Conservation (phyloP, 202 grass and related monocot species). For the Setaria italica region DNA sequence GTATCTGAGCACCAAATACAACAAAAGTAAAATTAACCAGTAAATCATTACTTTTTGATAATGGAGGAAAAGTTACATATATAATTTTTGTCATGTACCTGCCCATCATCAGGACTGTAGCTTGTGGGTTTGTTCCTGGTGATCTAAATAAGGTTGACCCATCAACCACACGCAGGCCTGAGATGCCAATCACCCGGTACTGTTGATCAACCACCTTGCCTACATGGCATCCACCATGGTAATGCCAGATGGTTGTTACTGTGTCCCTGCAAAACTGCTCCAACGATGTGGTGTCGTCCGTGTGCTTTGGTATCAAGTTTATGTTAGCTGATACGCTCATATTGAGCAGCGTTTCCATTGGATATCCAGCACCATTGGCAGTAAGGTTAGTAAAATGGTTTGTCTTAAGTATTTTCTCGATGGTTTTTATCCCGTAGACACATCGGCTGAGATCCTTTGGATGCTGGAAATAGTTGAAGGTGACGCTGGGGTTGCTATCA, state of each 20-base stretch:
- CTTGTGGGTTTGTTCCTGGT: constrained; percentile 85
- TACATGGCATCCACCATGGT: constrained; percentile 83
- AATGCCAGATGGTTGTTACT: constrained; percentile 87
- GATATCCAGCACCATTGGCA: constrained; percentile 33
- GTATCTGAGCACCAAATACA: constrained; percentile 56
- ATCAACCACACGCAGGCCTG: constrained; percentile 66
- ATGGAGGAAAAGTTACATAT: neutral
- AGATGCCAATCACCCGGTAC: constrained; percentile 56
- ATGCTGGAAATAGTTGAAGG: constrained; percentile 92
- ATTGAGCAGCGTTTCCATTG: constrained; percentile 67
- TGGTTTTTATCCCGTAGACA: constrained; percentile 74
- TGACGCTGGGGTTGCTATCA: constrained; percentile 65
- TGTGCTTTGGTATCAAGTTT: constrained; percentile 87
- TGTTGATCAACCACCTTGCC: constrained; percentile 75
- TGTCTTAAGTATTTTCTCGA: constrained; percentile 66
- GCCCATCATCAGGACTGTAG: constrained; percentile 88
- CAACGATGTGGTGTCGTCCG: constrained; percentile 70
- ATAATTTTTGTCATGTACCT: constrained; percentile 50
- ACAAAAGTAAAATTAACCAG: constrained; percentile 7
- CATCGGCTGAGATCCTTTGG: constrained; percentile 71
- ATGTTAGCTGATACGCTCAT: constrained; percentile 77
- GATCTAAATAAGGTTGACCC: constrained; percentile 67
- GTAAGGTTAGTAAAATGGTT: constrained; percentile 59
- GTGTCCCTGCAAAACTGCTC: constrained; percentile 89
- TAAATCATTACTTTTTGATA: constrained; percentile 1